Percentiles rank a stretch among this genome's conserved stretches.
phyloP scores from a whole-genome alignment of 2,329 filamentous ascomycete genomes.

The Fusarium sulawesiense region DNA sequence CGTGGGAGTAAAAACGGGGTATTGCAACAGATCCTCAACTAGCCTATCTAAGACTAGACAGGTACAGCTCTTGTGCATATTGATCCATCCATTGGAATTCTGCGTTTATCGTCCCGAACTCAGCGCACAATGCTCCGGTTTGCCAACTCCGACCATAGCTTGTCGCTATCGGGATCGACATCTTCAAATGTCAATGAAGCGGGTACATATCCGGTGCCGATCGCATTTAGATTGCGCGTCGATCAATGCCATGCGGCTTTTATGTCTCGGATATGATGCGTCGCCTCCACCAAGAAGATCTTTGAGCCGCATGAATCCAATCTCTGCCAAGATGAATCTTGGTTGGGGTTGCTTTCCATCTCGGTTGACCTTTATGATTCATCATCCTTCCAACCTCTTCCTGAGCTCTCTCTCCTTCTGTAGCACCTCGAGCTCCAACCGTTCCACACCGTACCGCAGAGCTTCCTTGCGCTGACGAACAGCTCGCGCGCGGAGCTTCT shows the following conservation, averaged over 20 bases:
- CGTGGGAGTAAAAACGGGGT: slow-evolving; percentile 15
- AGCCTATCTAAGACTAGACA: slow-evolving; percentile 11
- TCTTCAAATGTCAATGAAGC: slow-evolving; percentile 12
- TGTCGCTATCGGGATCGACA: slow-evolving; percentile 26
- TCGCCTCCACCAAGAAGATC: not conserved
- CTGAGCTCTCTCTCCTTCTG: slow-evolving; percentile 74
- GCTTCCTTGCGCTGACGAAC: slow-evolving; percentile 85
- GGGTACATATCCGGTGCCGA: slow-evolving; percentile 26
- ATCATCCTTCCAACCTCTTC: slow-evolving; percentile 59
- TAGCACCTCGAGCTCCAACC: slow-evolving; percentile 85
- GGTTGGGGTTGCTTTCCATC: not conserved
- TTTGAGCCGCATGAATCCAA: slow-evolving; percentile 1
- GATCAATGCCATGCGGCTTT: slow-evolving; percentile 24
- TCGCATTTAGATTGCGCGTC: slow-evolving; percentile 26
- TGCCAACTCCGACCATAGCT: not conserved
- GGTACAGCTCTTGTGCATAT: not conserved
- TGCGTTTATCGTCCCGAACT: not conserved
- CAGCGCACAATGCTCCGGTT: not conserved
- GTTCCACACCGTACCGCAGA: slow-evolving; percentile 85
- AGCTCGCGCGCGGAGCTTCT: slow-evolving; percentile 66
- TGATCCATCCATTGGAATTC: not conserved
- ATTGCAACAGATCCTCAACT: slow-evolving; percentile 30
- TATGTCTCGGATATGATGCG: not conserved
- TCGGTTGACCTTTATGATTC: not conserved
- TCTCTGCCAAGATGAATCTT: not conserved